These are phyloP conservation scores for Geum urbanum DNA, from an alignment of 306 rosid genomes.

Conservation along the genomic window DNA sequence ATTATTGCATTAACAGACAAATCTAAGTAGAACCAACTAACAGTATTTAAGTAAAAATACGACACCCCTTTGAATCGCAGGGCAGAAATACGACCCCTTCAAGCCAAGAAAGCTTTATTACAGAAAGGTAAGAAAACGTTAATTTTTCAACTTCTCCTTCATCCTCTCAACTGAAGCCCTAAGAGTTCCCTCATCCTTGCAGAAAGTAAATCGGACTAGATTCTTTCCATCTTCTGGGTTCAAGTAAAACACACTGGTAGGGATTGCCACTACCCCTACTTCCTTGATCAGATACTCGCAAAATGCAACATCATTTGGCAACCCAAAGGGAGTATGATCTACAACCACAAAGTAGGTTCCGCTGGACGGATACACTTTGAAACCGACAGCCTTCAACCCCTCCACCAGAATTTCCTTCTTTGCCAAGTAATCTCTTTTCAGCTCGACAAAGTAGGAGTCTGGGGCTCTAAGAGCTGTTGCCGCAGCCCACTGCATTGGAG, in stretches of 20 bases:
- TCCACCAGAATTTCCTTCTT: conserved; percentile 80
- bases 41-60: too few relatives aligned
- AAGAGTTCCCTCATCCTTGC: conserved; percentile 87
- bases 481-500: conserved; percentile 90
- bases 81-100: not conserved
- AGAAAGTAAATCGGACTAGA: conserved; percentile 79
- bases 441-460: conserved; percentile 65
- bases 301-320: conserved; percentile 68
- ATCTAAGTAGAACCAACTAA: too few relatives aligned
- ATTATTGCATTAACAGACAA: too few relatives aligned
- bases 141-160: conserved; percentile 64
- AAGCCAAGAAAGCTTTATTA: not conserved
- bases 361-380: conserved; percentile 74
- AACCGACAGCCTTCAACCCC: conserved; percentile 78
- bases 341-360: conserved; percentile 92
- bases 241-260: conserved; percentile 83
- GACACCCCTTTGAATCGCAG: too few relatives aligned
- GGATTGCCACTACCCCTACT: conserved; percentile 93
- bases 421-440: conserved; percentile 65
- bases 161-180: conserved; percentile 82
- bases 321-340: conserved; percentile 92
- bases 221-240: conserved; percentile 96
- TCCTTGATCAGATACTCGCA: conserved; percentile 87
- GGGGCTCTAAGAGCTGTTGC: conserved; percentile 92
- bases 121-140: not conserved